Conservation (phyloP, 2,329 filamentous ascomycete genomes). For the Exophiala oligosperma region DNA sequence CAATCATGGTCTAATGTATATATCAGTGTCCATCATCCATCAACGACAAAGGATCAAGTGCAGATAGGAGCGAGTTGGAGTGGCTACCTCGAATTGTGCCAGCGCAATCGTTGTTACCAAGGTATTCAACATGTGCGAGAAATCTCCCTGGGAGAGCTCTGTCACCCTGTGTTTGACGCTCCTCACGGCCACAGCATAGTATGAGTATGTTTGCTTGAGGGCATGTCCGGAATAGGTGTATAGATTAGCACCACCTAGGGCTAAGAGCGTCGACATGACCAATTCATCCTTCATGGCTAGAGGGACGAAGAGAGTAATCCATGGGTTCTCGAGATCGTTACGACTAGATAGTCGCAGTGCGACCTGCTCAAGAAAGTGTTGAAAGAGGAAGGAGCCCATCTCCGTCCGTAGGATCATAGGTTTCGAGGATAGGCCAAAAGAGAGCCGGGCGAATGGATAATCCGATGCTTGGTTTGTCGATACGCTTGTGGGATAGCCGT, state of each 20-base stretch:
- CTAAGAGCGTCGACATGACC: neutral
- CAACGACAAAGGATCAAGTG: neutral
- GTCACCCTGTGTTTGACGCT: neutral
- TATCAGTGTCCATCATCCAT: neutral
- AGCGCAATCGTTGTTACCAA: neutral
- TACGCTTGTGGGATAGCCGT: too few relatives aligned
- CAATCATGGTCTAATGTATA: neutral
- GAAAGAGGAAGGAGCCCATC: neutral
- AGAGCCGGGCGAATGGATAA: neutral
- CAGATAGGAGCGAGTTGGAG: neutral
- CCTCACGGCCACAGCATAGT: neutral
- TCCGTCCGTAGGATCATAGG: neutral
- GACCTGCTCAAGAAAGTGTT: neutral
- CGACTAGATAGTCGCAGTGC: neutral
- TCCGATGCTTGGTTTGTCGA: neutral
- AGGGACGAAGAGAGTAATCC: neutral
- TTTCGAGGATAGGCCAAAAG: neutral
- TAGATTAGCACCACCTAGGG: neutral
- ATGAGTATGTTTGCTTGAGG: neutral
- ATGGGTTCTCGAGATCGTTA: neutral
- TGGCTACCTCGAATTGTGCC: neutral
- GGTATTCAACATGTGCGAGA: neutral
- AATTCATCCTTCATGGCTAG: neutral
- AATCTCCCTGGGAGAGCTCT: neutral
- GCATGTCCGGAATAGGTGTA: neutral